Conservation (phyloP, 1,284 basidiomycete species). For the Puccinia sorghi region DNA sequence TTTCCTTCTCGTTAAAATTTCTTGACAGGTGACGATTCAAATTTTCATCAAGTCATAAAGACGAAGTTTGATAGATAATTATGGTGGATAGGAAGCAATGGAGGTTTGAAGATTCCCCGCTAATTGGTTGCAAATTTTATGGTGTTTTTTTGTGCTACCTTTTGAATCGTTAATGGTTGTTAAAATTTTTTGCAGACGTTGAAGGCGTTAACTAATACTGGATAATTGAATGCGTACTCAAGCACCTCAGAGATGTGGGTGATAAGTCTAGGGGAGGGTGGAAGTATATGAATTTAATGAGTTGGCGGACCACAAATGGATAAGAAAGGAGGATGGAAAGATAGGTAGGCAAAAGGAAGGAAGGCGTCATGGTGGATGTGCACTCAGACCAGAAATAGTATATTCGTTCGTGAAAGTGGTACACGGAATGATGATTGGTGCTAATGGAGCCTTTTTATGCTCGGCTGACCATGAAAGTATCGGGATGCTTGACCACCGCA, state of each 20-base stretch:
- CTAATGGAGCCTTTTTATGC: constrained; percentile 18
- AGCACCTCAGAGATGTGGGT: not conserved
- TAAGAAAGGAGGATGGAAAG: constrained; percentile 17
- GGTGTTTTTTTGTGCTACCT: not conserved
- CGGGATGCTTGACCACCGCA: not conserved
- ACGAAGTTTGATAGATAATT: not conserved
- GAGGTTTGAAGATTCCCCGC: not conserved
- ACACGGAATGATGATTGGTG: not conserved
- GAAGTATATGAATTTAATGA: not conserved
- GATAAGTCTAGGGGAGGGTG: not conserved
- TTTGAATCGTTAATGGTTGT: constrained; percentile 13
- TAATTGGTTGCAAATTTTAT: not conserved
- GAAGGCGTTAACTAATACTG: constrained; percentile 9
- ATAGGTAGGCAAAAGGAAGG: not conserved
- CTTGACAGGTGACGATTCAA: not conserved
- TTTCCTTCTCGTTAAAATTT: constrained; percentile 14
- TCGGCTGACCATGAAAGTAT: constrained; percentile 1
- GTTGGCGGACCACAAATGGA: not conserved
- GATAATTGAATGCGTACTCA: constrained; percentile 11
- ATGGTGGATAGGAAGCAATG: not conserved
- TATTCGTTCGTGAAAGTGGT: constrained; percentile 13
- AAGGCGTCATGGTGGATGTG: constrained; percentile 12
- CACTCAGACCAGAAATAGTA: constrained; percentile 5
- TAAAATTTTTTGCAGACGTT: not conserved
- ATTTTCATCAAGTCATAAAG: constrained; percentile 4